Conservation (phyloP, 148 eudicot species). For the Talinum fruticosum region DNA sequence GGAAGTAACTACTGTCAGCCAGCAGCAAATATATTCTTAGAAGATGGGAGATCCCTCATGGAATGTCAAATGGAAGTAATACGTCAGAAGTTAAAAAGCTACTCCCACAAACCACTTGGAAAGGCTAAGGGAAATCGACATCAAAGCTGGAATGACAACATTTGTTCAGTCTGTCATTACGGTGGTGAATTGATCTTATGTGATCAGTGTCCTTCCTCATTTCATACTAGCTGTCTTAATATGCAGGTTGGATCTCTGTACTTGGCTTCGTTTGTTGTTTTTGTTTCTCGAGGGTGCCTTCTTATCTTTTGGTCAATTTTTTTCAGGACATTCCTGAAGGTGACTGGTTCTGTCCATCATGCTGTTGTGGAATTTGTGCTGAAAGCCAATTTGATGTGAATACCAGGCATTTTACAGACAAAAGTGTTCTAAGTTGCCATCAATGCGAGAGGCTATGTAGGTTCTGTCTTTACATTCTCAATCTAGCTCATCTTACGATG, state of each 20-base stretch:
- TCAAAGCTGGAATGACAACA: conserved; percentile 51
- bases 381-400: conserved; percentile 31
- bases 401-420: conserved; percentile 27
- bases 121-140: conserved; percentile 28
- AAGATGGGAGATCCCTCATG: conserved; percentile 68
- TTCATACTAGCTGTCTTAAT: conserved; percentile 70
- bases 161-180: conserved; percentile 76
- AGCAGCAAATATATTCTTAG: conserved; percentile 64
- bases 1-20: conserved; percentile 49
- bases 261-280: background rate
- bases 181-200: conserved; percentile 83
- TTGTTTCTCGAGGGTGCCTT: background rate
- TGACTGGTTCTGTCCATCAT: conserved; percentile 92
- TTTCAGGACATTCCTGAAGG: conserved; percentile 79
- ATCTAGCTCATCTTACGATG: background rate
- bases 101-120: conserved; percentile 23
- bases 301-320: conserved; percentile 12
- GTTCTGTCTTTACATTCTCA: conserved; percentile 23
- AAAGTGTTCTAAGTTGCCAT: conserved; percentile 45
- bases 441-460: conserved; percentile 87
- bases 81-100: conserved; percentile 18
- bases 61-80: conserved; percentile 69
- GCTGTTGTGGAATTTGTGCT: conserved; percentile 84
- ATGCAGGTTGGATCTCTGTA: conserved; percentile 47
- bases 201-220: conserved; percentile 89